phyloP scores from a whole-genome alignment of 768 basidiomycete genomes.

The Rhizopogon rudus region DNA sequence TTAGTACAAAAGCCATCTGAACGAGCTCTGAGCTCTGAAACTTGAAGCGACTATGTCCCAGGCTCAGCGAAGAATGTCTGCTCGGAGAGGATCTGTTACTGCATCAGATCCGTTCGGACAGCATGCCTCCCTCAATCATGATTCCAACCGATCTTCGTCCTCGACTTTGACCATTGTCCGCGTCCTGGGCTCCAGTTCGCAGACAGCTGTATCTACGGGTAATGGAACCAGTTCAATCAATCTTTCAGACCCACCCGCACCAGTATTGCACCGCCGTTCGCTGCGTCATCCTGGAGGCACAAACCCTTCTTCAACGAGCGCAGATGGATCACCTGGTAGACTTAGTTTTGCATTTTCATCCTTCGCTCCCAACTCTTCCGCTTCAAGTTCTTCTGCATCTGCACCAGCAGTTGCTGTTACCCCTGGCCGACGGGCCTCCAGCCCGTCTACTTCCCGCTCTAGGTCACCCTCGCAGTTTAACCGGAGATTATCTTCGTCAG shows the following conservation, averaged over 20 bases:
- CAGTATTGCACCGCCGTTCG: slow-evolving; percentile 23
- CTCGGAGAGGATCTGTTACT: slow-evolving; percentile 62
- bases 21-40: background rate
- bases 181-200: slow-evolving; percentile 34
- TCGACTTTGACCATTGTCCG: slow-evolving; percentile 74
- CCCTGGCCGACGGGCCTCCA: slow-evolving; percentile 29
- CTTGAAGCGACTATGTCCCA: slow-evolving; percentile 13
- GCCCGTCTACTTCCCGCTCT: slow-evolving; percentile 37
- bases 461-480: slow-evolving; percentile 35
- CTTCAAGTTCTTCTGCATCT: slow-evolving; percentile 14
- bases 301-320: slow-evolving; percentile 21
- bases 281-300: slow-evolving; percentile 27
- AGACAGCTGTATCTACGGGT: slow-evolving; percentile 8
- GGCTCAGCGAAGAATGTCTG: slow-evolving; percentile 32
- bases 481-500: slow-evolving; percentile 26
- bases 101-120: slow-evolving; percentile 66
- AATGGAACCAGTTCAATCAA: slow-evolving; percentile 4
- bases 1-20: background rate
- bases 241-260: slow-evolving; percentile 21
- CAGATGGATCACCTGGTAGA: slow-evolving; percentile 24
- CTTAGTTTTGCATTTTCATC: slow-evolving; percentile 66
- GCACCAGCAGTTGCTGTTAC: slow-evolving; percentile 23
- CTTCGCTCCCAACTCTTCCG: slow-evolving; percentile 35
- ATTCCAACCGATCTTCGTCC: slow-evolving; percentile 50
- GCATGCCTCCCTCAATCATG: slow-evolving; percentile 47